Percentiles rank a stretch among this genome's conserved stretches.
phyloP scores from a whole-genome alignment of 164 flowering plant species.

The Chimonanthus salicifolius region DNA sequence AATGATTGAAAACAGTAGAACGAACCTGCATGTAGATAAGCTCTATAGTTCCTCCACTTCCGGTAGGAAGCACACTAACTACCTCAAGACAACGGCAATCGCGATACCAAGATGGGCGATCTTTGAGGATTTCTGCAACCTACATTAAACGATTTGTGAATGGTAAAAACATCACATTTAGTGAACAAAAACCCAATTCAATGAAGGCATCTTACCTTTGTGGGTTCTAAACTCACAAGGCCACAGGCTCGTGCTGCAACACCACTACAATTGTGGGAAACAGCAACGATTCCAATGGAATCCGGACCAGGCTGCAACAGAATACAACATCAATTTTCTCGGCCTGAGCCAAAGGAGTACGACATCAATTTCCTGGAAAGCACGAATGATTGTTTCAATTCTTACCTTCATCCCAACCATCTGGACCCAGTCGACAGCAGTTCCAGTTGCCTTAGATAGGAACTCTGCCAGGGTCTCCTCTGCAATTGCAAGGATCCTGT shows the following conservation, averaged over 20 bases:
- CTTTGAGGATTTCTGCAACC: conserved; percentile 83
- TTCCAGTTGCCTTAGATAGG: conserved; percentile 94
- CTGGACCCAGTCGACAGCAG: conserved; percentile 99
- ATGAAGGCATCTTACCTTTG: conserved; percentile 38
- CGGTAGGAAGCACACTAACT: conserved; percentile 55
- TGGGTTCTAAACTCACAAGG: conserved; percentile 85
- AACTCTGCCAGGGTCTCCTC: conserved; percentile 97
- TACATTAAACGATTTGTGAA: conserved; percentile 14
- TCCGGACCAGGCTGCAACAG: conserved; percentile 91
- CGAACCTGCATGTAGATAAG: conserved; percentile 80
- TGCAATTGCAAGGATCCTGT: conserved; percentile 63
- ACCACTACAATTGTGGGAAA: conserved; percentile 80
- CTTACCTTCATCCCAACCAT: conserved; percentile 98
- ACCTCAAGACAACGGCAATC: conserved; percentile 78
- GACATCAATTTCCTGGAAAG: too few species aligned
- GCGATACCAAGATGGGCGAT: conserved; percentile 79
- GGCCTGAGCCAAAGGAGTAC: background rate
- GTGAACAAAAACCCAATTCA: background rate
- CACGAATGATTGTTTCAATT: background rate
- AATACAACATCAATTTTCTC: background rate
- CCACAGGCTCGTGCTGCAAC: conserved; percentile 96
- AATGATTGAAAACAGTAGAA: background rate
- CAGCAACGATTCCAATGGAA: conserved; percentile 91
- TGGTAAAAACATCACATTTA: background rate
- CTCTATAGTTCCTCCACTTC: conserved; percentile 77